Evolutionary conservation across 208 protist genomes (phyloP), one percentile per base, ranked within the genome.

Genomic region (Trypanosoma scelopori): DNA sequence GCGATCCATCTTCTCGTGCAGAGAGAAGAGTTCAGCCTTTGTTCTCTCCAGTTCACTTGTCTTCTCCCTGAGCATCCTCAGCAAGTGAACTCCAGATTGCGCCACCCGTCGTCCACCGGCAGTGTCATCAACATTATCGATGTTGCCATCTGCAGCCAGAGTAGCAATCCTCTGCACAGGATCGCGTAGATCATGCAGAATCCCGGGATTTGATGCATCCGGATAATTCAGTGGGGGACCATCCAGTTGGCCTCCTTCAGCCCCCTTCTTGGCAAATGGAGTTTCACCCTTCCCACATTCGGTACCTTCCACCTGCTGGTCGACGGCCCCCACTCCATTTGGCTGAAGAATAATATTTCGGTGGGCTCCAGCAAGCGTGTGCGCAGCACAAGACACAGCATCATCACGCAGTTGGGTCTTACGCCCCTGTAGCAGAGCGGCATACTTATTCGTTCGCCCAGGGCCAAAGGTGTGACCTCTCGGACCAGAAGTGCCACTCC

Each of bases 1-100:
- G 28, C 23, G 43, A 22, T 59, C 27, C 15, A 52, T 22, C 6
- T n/a, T 35, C 52, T 65, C 72, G 12, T 55, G 55, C 23, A 57
- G 23, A 39, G 27, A 49, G 22, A 28, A 32, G 46, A 78, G 58
- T 15, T 63, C 72, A 15, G 45, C 32, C 23, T 59, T 51, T 18
- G 48, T 35, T 22, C 39, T 49, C 59, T 72, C 65, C n/a, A 78
- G 53, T 23, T 59, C 49, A 3, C 35, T 46, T 15, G 72, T 55
- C 55, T 56, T 64, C 39, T 71, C 72, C 6, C 55, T 43, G 13
- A 78, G 60, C 42, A 65, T 52, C n/a, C 49, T 59, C 28, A 78
- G 41, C 48, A 72, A 42, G 28, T 64, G 51, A 16, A 50, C 43
- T 47, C 68, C 64, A 39, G n/a, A n/a, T n/a, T n/a, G n/a, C n/a